Evolutionary conservation across 208 protist genomes (phyloP).

Genomic region (Willaertia magna): DNA sequence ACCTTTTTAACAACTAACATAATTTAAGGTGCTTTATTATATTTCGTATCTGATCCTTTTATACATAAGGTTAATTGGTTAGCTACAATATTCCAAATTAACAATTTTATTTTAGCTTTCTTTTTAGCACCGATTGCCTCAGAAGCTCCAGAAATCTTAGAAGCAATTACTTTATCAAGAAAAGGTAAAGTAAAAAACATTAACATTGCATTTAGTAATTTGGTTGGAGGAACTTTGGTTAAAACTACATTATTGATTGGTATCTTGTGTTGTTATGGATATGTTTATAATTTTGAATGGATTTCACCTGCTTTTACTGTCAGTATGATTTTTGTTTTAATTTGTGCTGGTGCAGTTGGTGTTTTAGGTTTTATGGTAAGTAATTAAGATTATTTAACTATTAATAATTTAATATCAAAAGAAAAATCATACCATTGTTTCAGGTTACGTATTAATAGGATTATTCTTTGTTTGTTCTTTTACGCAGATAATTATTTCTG

Average conservation of each 20-base stretch:
- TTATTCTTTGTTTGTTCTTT: background rate
- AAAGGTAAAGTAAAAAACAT: conserved; percentile 39
- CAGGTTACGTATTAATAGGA: background rate
- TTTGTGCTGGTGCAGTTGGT: conserved; percentile 23
- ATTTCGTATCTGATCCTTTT: conserved; percentile 37
- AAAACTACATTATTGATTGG: conserved; percentile 39
- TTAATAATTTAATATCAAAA: no score
- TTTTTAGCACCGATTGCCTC: conserved; percentile 40
- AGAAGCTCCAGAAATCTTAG: conserved; percentile 41
- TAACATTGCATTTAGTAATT: conserved; percentile 40
- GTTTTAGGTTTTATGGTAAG: conserved; percentile 21
- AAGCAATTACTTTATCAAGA: conserved; percentile 34
- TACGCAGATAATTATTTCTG: background rate
- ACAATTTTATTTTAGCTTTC: conserved; percentile 34
- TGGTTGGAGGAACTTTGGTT: conserved; percentile 39
- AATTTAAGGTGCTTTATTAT: no score
- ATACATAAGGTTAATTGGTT: conserved; percentile 28
- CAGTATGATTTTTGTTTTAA: conserved; percentile 21
- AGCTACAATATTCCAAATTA: conserved; percentile 14
- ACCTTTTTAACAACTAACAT: no score
- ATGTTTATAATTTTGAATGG: conserved; percentile 29
- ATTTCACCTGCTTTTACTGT: conserved; percentile 31
- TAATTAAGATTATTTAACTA: no score
- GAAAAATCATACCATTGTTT: background rate
- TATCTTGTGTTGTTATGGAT: conserved; percentile 38